Base-by-base conservation (phyloP, 805 yeast species). In the Ogataea parapolymorpha region DNA sequence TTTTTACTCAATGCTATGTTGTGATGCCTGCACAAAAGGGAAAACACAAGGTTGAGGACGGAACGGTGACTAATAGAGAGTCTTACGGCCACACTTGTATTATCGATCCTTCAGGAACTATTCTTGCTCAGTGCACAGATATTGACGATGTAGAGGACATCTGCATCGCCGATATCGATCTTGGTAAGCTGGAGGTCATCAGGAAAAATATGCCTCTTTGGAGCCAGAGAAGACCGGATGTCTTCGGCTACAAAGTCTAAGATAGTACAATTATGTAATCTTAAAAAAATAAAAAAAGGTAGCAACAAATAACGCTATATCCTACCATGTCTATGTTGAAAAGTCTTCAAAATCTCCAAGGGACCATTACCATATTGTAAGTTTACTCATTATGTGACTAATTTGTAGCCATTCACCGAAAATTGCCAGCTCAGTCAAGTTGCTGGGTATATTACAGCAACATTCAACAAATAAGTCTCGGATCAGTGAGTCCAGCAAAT, bases 21-120 rank as follows among this genome's bases (percentile, higher is more conserved):
- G 68, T 91, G 4, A 77, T 89, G 84, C 90, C 97, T 2, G 95
- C 93, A 0, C 96, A 88, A 57, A 77, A 80, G 41, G 97, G 97
- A 2, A 62, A 65, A 29, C 96, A 89, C 58, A 79, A 80, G 43
- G 70, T 77, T 0, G 55, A 59, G 25, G 68, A 72, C 0, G 76
- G 68, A 16, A 66, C 61, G 7, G 47, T 25, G n/a, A 46, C 54
- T 28, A 72, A 69, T 42, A 68, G 98, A 42, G 73, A 77, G 42
- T 85, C 95, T 46, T 91, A 80, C 65, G 99, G 99, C 1, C 91
- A 88, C 54, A 74, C 95, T 0, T 68, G 89, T 48, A 80, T 89
- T 4, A 75, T 91, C n/a, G 91, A 85, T 50, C 98, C 99, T 0
- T 86, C 95, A 88, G 99, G 98, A 0, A 71, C 77, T 0, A 70